Evolutionary conservation across 2,329 filamentous ascomycete species (phyloP).

Genomic region (Colletotrichum tamarilloi): DNA sequence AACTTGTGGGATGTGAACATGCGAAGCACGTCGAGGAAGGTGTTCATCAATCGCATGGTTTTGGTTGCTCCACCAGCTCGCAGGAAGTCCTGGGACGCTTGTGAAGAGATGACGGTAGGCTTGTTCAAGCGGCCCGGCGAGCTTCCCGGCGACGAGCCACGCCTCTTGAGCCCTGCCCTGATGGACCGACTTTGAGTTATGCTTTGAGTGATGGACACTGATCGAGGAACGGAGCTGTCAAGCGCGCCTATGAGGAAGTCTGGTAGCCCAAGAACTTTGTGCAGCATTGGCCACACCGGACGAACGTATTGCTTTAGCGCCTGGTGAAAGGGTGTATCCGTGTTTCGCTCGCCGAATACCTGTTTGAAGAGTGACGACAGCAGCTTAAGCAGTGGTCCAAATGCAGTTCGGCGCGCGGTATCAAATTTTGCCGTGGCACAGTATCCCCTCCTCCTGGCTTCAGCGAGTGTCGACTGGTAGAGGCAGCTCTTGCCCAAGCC

Average conservation of each 20-base stretch:
- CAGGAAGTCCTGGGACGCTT: conserved; percentile 70
- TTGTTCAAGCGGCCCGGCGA: conserved; percentile 48
- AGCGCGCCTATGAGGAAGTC: conserved; percentile 75
- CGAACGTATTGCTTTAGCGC: conserved; percentile 70
- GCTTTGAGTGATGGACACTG: conserved; percentile 51
- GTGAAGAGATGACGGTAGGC: conserved; percentile 54
- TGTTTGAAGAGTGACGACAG: conserved; percentile 75
- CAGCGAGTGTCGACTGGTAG: conserved; percentile 70
- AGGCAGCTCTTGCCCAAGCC: conserved; percentile 75
- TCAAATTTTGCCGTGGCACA: conserved; percentile 76
- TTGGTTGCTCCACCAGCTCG: conserved; percentile 69
- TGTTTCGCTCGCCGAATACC: conserved; percentile 74
- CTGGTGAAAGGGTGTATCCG: conserved; percentile 72
- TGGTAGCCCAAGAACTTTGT: conserved; percentile 70
- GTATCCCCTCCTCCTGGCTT: conserved; percentile 71
- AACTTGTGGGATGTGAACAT: conserved; percentile 86
- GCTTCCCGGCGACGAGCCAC: conserved; percentile 61
- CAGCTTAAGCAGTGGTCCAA: conserved; percentile 72
- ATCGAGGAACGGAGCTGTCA: conserved; percentile 49
- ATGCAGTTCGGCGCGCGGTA: conserved; percentile 68
- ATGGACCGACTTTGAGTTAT: conserved; percentile 44
- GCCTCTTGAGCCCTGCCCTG: conserved; percentile 51
- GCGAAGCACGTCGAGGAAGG: conserved; percentile 85
- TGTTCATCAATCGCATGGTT: conserved; percentile 83
- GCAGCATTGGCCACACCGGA: conserved; percentile 73